Evolutionary conservation across 805 yeast genomes (phyloP).

Genomic region (Wickerhamomyces queroliae): DNA sequence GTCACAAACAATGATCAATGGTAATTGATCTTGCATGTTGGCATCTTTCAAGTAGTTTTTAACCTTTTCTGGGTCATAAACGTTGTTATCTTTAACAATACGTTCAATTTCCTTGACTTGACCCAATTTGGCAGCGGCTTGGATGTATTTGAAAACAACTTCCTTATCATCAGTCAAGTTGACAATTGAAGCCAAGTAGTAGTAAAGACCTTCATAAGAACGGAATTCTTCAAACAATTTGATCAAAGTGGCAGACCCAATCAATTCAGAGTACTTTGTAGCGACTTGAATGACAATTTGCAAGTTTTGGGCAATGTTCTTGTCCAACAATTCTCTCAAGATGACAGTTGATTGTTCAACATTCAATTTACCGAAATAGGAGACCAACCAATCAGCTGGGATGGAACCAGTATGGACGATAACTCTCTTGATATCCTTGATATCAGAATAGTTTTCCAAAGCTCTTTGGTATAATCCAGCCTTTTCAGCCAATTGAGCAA

Average conservation of each 20-base stretch:
- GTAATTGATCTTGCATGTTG: conserved; percentile 89
- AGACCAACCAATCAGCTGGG: conserved; percentile 91
- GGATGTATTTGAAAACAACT: conserved; percentile 93
- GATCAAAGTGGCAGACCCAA: conserved; percentile 81
- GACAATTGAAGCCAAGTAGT: conserved; percentile 88
- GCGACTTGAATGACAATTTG: conserved; percentile 96
- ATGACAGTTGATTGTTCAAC: conserved; percentile 90
- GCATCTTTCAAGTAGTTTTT: conserved; percentile 96
- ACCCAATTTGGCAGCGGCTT: conserved; percentile 85
- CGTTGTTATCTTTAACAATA: conserved; percentile 88
- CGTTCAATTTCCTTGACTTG: conserved; percentile 95
- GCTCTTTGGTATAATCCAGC: conserved; percentile 97
- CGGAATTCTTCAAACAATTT: conserved; percentile 91
- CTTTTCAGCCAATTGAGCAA: conserved; percentile 89
- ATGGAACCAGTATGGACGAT: conserved; percentile 79
- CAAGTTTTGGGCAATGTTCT: conserved; percentile 77
- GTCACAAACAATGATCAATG: conserved; percentile 94
- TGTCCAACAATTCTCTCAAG: conserved; percentile 77
- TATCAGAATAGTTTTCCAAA: conserved; percentile 89
- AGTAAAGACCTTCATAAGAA: conserved; percentile 89
- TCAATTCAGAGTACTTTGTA: conserved; percentile 88
- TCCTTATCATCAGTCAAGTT: conserved; percentile 91
- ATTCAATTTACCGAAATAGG: conserved; percentile 87
- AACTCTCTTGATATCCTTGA: conserved; percentile 93
- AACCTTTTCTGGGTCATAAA: conserved; percentile 94